Evolutionary conservation across 106 monocot species (phyloP), one percentile per base, ranked within the genome.

Genomic region (Acorus calamus): DNA sequence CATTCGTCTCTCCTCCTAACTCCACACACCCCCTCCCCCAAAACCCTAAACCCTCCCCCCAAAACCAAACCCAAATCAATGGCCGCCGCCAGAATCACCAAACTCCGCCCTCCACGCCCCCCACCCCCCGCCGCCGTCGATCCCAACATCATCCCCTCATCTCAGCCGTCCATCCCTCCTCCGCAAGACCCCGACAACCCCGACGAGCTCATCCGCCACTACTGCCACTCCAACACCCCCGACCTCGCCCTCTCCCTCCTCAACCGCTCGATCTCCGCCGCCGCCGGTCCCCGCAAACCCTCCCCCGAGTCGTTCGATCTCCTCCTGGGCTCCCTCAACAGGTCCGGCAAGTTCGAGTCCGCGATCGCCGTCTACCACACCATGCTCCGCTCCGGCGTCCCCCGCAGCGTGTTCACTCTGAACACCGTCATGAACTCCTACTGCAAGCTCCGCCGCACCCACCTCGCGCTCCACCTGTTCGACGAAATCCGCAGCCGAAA

Each of bases 401-500:
- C 10, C 7, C 44, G 46, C 50, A 71, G 71, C 11, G 44, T 77
- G n/a, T 55, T 71, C 61, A 58, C 76, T 60, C 65, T 65, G 65
- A 70, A 76, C 59, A 71, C 69, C 14, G 11, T 71, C 43, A 49
- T 71, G 56, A 53, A 67, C 51, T 71, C 61, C 49, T 61, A 50
- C 50, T 61, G 44, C 66, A 61, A 66, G 42, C 49, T 66, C 5
- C 63, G 52, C 52, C 69, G 75, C 13, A 12, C 62, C 12, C 63
- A 67, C 10, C 57, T 70, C 8, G 82, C 71, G 8, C 65, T 13
- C 63, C n/a, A 71, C 8, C 50, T 83, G 57, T 78, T 83, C 66
- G 78, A 74, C 50, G 59, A 78, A 74, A 78, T 83, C 11, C 43
- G n/a, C 7, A 3, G 2, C 11, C 60, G 67, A 59, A 50, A 12